Percentiles rank a stretch among this genome's conserved stretches.
Evolutionary conservation across 495 filamentous ascomycete species (phyloP).

Genomic region (Aspergillus egyptiacus): DNA sequence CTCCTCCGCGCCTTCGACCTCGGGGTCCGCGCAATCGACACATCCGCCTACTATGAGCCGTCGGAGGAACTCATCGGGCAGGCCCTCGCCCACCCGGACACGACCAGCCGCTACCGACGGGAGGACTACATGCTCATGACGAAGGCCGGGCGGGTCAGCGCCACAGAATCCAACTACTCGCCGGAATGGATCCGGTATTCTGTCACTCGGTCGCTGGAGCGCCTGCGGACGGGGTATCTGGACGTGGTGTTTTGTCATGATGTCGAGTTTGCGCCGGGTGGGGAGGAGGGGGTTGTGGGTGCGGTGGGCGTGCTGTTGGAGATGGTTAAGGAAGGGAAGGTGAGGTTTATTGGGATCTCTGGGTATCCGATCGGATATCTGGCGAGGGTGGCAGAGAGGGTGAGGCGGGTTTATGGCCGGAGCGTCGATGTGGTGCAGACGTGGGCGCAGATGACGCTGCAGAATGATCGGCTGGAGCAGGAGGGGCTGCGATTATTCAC

Average conservation of each 20-base stretch:
- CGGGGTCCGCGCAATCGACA: slow-evolving; percentile 8
- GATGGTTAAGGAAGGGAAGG: background rate
- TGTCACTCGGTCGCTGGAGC: slow-evolving; percentile 6
- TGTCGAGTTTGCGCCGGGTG: slow-evolving; percentile 7
- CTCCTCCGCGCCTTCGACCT: slow-evolving; percentile 1
- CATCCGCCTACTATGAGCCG: slow-evolving; percentile 9
- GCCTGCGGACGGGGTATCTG: slow-evolving; percentile 2
- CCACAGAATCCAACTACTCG: slow-evolving; percentile 6
- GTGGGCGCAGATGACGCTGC: slow-evolving; percentile 14
- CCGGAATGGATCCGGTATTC: slow-evolving; percentile 6
- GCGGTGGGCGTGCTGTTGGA: slow-evolving; percentile 9
- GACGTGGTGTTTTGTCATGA: slow-evolving; percentile 13
- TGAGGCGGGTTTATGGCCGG: background rate
- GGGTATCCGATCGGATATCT: slow-evolving; percentile 6
- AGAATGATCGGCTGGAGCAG: slow-evolving; percentile 8
- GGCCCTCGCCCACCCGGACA: slow-evolving; percentile 1
- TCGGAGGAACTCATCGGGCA: slow-evolving; percentile 6
- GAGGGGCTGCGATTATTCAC: slow-evolving; percentile 4
- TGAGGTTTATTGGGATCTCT: slow-evolving; percentile 10
- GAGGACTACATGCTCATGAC: slow-evolving; percentile 8
- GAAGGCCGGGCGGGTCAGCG: slow-evolving; percentile 8
- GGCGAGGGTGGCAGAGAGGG: background rate
- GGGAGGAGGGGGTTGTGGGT: slow-evolving; percentile 1
- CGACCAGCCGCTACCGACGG: background rate
- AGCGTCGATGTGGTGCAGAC: slow-evolving; percentile 7